These are phyloP conservation scores for Anthostomella pinea DNA, from an alignment of 2,329 filamentous ascomycete genomes.

Conservation along the genomic window DNA sequence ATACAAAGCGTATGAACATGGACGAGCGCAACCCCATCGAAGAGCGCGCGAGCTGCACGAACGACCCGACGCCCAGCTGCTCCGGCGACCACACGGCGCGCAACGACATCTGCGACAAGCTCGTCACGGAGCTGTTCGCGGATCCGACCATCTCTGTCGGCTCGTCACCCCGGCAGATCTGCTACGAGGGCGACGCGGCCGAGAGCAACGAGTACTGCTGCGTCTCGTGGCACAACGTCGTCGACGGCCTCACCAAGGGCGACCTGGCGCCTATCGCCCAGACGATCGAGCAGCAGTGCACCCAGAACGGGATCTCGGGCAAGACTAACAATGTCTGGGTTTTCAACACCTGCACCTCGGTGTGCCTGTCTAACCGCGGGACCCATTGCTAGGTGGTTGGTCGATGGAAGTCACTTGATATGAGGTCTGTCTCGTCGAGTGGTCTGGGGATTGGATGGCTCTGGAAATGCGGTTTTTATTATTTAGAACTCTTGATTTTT, in stretches of 20 bases:
- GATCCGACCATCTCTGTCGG: neutral
- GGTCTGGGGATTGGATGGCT: neutral
- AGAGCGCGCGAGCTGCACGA: neutral
- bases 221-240: conserved; percentile 1
- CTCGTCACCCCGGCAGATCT: conserved; percentile 1
- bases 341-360: neutral
- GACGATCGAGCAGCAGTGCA: conserved; percentile 1
- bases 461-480: conserved; percentile 1
- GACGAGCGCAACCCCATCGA: neutral
- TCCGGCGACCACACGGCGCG: neutral
- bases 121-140: conserved; percentile 3
- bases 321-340: neutral
- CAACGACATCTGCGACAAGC: conserved; percentile 4
- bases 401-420: neutral
- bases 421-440: neutral
- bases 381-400: neutral
- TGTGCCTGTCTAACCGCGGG: conserved; percentile 4
- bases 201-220: conserved; percentile 3
- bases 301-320: conserved; percentile 3
- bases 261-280: conserved; percentile 2
- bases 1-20: neutral
- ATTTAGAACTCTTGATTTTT: no score
- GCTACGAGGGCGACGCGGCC: conserved; percentile 3
- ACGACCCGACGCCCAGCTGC: neutral
- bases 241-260: neutral